Percentiles rank a stretch among this genome's conserved stretches.
Evolutionary conservation across 108 stramenopile species (phyloP).

Genomic region (Cyclostephanos tholiformis): DNA sequence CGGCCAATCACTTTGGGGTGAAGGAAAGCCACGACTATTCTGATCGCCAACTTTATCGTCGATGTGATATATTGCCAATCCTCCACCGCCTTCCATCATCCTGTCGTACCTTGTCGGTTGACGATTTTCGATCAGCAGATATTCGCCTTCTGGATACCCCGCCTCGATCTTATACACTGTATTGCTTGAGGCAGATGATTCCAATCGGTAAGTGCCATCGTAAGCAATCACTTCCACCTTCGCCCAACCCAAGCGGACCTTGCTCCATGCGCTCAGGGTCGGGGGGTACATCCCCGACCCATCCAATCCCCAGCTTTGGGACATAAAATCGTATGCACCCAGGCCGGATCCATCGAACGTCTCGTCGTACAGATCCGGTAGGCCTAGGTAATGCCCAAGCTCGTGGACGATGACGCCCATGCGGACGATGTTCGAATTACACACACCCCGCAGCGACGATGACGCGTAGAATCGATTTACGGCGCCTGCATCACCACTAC

Average conservation of each 20-base stretch:
- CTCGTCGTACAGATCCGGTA: constrained; percentile 54
- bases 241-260: constrained; percentile 58
- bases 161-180: constrained; percentile 56
- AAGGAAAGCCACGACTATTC: constrained; percentile 52
- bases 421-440: constrained; percentile 38
- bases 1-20: constrained; percentile 62
- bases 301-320: constrained; percentile 52
- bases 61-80: constrained; percentile 68
- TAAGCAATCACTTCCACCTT: constrained; percentile 40
- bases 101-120: constrained; percentile 56
- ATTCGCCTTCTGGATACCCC: constrained; percentile 57
- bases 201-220: constrained; percentile 44
- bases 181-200: constrained; percentile 29
- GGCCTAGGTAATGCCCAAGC: constrained; percentile 52
- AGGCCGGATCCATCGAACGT: constrained; percentile 43
- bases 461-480: constrained; percentile 51
- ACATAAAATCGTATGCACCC: constrained; percentile 54
- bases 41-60: constrained; percentile 51
- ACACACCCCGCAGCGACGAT: constrained; percentile 43
- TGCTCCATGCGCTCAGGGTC: constrained; percentile 55
- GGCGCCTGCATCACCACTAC: constrained; percentile 17
- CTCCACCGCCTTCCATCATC: constrained; percentile 46
- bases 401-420: constrained; percentile 62
- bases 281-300: constrained; percentile 55
- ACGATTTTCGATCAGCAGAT: constrained; percentile 74